phyloP scores from a whole-genome alignment of 768 basidiomycete genomes.

The Rhizopogon vulgaris region DNA sequence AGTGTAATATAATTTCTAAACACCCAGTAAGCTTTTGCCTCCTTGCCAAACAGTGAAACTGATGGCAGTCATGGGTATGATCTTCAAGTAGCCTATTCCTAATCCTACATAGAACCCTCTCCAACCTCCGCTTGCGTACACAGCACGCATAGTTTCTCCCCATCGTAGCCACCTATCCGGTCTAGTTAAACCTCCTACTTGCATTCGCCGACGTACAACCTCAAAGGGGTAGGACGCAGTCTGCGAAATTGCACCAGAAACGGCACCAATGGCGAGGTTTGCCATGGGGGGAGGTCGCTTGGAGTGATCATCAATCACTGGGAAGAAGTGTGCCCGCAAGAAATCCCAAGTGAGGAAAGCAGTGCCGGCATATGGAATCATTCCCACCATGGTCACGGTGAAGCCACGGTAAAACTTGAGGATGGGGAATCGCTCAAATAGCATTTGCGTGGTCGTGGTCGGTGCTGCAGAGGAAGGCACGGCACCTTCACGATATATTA shows the following conservation, averaged over 20 bases:
- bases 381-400: slow-evolving; percentile 83
- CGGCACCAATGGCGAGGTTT: slow-evolving; percentile 78
- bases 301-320: slow-evolving; percentile 35
- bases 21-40: slow-evolving; percentile 22
- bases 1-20: slow-evolving; percentile 17
- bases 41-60: slow-evolving; percentile 87
- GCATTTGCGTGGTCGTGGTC: slow-evolving; percentile 17
- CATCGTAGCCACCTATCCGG: slow-evolving; percentile 76
- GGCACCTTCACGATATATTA: slow-evolving; percentile 67
- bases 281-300: slow-evolving; percentile 39
- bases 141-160: slow-evolving; percentile 64
- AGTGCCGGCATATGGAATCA: slow-evolving; percentile 93
- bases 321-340: slow-evolving; percentile 55
- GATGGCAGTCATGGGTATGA: slow-evolving; percentile 93
- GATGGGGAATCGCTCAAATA: slow-evolving; percentile 60
- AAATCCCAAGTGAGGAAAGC: slow-evolving; percentile 91
- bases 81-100: slow-evolving; percentile 88
- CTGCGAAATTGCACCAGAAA: slow-evolving; percentile 81
- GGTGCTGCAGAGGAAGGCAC: slow-evolving; percentile 13
- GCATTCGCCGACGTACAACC: slow-evolving; percentile 87
- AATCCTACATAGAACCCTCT: slow-evolving; percentile 90
- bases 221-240: slow-evolving; percentile 95
- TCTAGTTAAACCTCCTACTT: slow-evolving; percentile 80
- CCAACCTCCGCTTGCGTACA: slow-evolving; percentile 70
- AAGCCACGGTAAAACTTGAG: slow-evolving; percentile 98